phyloP scores from a whole-genome alignment of 139 green algal species.

The Chlorella sorokiniana region DNA sequence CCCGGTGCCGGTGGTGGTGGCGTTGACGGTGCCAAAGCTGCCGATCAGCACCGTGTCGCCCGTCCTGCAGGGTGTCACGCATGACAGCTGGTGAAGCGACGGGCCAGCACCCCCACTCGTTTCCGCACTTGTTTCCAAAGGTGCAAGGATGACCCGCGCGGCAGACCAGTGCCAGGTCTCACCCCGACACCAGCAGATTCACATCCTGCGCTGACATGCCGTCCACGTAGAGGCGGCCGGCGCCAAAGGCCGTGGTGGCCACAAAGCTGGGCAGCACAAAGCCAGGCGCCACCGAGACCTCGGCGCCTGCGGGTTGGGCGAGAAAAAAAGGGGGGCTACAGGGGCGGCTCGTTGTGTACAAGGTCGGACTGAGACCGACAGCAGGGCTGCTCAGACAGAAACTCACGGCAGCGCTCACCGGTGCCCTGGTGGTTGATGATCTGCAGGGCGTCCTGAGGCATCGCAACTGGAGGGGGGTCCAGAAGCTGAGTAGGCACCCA shows the following conservation, averaged over 20 bases:
- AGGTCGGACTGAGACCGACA: neutral
- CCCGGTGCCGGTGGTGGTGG: conserved; percentile 7
- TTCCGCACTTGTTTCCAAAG: too few relatives aligned
- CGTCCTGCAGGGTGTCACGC: conserved; percentile 16
- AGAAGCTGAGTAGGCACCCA: too few relatives aligned
- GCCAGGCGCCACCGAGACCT: conserved; percentile 23
- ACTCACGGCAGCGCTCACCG: neutral
- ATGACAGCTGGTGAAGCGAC: too few relatives aligned
- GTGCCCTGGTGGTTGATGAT: conserved; percentile 28
- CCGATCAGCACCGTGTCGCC: conserved; percentile 18
- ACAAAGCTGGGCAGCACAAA: conserved; percentile 16
- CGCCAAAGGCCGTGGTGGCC: conserved; percentile 19
- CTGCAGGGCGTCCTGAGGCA: conserved; percentile 18
- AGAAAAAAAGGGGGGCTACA: neutral
- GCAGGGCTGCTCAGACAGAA: neutral
- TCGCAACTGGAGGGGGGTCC: too few relatives aligned
- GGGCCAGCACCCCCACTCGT: too few relatives aligned
- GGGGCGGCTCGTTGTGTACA: neutral
- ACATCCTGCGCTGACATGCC: conserved; percentile 20
- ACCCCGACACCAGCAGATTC: neutral
- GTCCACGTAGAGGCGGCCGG: conserved; percentile 28
- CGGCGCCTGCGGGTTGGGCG: neutral
- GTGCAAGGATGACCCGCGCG: too few relatives aligned
- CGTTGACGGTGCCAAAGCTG: conserved; percentile 22
- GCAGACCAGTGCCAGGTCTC: neutral